These are phyloP conservation scores for Euphorbia schlechtendalii DNA, from an alignment of 441 rosid genomes.

Conservation along the genomic window DNA sequence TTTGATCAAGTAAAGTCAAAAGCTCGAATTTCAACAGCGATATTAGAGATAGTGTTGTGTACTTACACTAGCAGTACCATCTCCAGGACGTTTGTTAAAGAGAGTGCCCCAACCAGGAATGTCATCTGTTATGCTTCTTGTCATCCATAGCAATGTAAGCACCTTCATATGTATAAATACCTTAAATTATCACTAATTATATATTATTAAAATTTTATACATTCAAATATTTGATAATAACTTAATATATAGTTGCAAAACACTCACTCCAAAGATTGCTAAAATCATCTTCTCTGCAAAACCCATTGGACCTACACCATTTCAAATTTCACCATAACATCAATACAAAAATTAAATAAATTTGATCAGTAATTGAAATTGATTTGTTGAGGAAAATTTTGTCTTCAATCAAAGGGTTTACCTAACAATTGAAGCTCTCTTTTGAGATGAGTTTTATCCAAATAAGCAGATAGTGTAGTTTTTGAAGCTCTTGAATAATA, in stretches of 20 bases:
- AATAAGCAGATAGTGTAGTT: conserved; percentile 43
- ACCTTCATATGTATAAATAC: conserved; percentile 33
- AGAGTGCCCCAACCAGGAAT: conserved; percentile 81
- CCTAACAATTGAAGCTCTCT: conserved; percentile 61
- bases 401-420: no score
- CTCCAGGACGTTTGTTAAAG: conserved; percentile 63
- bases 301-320: conserved; percentile 63
- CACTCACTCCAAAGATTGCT: conserved; percentile 54
- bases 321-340: no score
- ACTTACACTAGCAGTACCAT: conserved; percentile 87
- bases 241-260: neutral
- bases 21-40: no score
- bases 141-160: conserved; percentile 76
- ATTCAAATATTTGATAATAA: neutral
- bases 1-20: no score
- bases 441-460: conserved; percentile 57
- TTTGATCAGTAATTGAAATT: no score
- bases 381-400: no score
- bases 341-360: no score
- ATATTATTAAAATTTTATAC: neutral
- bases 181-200: neutral
- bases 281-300: conserved; percentile 85
- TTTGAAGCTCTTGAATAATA: conserved; percentile 55
- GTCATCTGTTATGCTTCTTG: conserved; percentile 78
- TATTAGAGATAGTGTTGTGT: no score